These are phyloP conservation scores for Aspergillus ellipticus DNA, from an alignment of 495 filamentous ascomycete genomes.

Conservation along the genomic window DNA sequence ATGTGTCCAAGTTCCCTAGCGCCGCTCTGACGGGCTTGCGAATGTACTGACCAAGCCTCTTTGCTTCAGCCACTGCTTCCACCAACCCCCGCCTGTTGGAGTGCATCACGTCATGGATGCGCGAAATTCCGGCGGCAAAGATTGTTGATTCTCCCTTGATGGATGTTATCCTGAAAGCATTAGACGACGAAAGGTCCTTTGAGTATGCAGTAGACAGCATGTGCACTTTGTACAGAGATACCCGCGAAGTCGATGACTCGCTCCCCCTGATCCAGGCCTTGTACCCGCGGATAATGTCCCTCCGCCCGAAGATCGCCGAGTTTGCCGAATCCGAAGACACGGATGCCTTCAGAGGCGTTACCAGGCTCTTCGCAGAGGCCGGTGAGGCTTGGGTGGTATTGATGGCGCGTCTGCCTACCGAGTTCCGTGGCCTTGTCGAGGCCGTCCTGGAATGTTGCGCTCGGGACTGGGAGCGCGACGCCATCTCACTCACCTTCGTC, in stretches of 20 bases:
- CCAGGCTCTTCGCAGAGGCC: constrained; percentile 86
- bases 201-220: constrained; percentile 91
- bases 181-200: constrained; percentile 72
- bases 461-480: constrained; percentile 81
- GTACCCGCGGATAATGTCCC: constrained; percentile 75
- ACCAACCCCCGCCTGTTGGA: constrained; percentile 88
- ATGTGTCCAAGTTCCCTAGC: constrained; percentile 29
- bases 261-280: constrained; percentile 74
- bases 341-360: constrained; percentile 85
- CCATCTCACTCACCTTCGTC: constrained; percentile 83
- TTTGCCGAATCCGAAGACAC: constrained; percentile 75
- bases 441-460: constrained; percentile 85
- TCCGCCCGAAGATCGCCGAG: constrained; percentile 73
- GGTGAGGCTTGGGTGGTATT: constrained; percentile 91
- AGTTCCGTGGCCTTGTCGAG: constrained; percentile 86
- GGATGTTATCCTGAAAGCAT: constrained; percentile 70
- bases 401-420: constrained; percentile 73
- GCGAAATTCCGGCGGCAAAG: constrained; percentile 79
- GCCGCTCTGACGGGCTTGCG: not conserved
- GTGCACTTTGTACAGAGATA: constrained; percentile 87
- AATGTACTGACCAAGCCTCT: not conserved
- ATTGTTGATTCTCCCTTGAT: constrained; percentile 85
- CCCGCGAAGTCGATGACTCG: constrained; percentile 82
- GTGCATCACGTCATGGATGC: constrained; percentile 93
- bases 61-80: constrained; percentile 54